These are phyloP conservation scores for Elaeagnus macrophylla DNA, from an alignment of 306 rosid species.

Conservation along the genomic window DNA sequence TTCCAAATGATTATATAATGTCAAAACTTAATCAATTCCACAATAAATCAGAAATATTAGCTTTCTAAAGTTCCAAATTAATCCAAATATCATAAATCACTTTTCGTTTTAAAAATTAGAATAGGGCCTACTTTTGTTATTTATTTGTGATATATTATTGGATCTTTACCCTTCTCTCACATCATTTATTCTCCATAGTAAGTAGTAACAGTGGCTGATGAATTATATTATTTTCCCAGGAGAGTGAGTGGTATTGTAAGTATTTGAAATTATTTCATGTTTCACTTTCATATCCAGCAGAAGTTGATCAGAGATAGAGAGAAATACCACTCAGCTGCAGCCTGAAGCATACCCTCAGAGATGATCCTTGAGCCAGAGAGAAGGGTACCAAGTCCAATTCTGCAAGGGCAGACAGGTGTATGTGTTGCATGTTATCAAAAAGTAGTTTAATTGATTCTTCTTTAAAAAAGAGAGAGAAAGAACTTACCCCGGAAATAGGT, in stretches of 20 bases:
- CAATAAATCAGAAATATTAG: neutral
- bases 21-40: neutral
- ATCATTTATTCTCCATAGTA: no score
- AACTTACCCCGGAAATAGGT: constrained; percentile 97
- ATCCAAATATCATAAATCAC: neutral
- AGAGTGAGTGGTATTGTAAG: neutral
- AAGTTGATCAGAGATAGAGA: constrained; percentile 10
- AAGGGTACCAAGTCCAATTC: constrained; percentile 95
- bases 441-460: neutral
- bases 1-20: neutral
- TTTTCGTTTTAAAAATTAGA: neutral
- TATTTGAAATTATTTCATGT: constrained; percentile 2
- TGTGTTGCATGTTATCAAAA: neutral
- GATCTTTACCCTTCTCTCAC: no score
- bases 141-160: neutral
- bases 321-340: constrained; percentile 92
- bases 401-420: constrained; percentile 24
- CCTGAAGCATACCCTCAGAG: constrained; percentile 97
- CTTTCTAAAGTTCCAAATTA: neutral
- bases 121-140: neutral
- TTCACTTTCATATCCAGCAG: constrained; percentile 2
- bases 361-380: constrained; percentile 74
- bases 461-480: constrained; percentile 4
- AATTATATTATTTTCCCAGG: neutral
- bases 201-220: neutral